Conservation (phyloP, 495 filamentous ascomycete genomes). For the Pseudoneurospora amorphoporcata region DNA sequence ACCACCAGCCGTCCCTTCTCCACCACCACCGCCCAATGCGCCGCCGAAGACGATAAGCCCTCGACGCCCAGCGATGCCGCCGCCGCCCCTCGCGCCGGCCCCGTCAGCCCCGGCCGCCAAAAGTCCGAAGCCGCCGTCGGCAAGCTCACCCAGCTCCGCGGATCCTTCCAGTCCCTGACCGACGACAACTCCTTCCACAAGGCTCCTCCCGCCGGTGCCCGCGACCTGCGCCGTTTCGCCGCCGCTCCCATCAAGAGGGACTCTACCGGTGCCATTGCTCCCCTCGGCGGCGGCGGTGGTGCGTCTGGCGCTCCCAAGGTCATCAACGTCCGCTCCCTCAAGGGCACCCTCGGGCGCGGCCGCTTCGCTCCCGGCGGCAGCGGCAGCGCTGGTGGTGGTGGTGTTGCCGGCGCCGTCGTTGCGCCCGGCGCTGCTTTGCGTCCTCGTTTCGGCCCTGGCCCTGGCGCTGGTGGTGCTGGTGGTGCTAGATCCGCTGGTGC, state of each 20-base stretch:
- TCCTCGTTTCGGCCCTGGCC: not conserved
- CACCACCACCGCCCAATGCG: conserved; percentile 7
- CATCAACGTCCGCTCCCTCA: conserved; percentile 21
- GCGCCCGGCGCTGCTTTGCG: not conserved
- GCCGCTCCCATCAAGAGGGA: not conserved
- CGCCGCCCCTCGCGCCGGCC: not conserved
- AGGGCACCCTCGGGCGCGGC: conserved; percentile 7
- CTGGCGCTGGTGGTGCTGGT: not conserved
- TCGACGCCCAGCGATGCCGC: conserved; percentile 1
- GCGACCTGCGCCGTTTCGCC: conserved; percentile 14
- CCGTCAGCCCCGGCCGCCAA: not conserved
- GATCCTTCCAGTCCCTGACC: not conserved
- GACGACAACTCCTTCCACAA: not conserved
- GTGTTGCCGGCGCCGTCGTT: not conserved
- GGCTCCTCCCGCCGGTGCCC: not conserved
- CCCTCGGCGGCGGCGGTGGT: not conserved
- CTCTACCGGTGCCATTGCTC: not conserved
- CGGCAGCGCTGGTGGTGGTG: too few species aligned
- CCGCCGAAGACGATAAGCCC: not conserved
- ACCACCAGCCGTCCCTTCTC: conserved; percentile 8
- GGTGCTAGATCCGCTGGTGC: not conserved
- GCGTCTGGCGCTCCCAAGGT: conserved; percentile 4
- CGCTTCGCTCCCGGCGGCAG: not conserved
- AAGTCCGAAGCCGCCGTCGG: conserved; percentile 13
- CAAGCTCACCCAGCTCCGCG: conserved; percentile 11